A percentile compares a stretch with the other conserved stretches of the same genome.
These are phyloP conservation scores for Arthrobotrys pseudoclavata DNA, from an alignment of 2,329 filamentous ascomycete genomes.

Conservation along the genomic window DNA sequence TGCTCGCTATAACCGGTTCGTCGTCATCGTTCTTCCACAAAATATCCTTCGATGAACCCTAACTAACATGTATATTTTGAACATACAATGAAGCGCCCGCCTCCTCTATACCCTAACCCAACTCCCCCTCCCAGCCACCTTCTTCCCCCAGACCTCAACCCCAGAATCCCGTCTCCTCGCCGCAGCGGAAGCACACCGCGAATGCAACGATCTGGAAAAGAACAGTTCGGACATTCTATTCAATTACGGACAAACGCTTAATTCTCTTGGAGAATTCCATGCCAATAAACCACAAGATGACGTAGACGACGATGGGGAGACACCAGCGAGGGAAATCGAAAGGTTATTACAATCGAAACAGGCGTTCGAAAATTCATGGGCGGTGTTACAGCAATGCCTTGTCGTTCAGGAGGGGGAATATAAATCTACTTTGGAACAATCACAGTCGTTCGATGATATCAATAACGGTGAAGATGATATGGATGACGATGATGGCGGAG, in stretches of 20 bases:
- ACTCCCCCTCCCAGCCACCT: conserved; percentile 30
- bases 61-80: not conserved
- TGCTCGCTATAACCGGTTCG: conserved; percentile 62
- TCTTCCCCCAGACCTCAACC: conserved; percentile 47
- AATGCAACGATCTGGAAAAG: conserved; percentile 47
- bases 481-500: conserved; percentile 21
- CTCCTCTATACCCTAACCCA: conserved; percentile 51
- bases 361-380: conserved; percentile 58
- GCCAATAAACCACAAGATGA: conserved; percentile 44
- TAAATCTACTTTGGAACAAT: conserved; percentile 39
- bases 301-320: conserved; percentile 36
- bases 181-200: conserved; percentile 37
- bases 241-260: conserved; percentile 56
- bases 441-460: conserved; percentile 13
- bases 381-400: conserved; percentile 61
- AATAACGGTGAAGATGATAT: conserved; percentile 13
- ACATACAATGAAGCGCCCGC: conserved; percentile 39
- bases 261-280: conserved; percentile 61
- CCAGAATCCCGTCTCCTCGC: conserved; percentile 40
- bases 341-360: conserved; percentile 36
- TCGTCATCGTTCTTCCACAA: not conserved
- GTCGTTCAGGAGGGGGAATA: conserved; percentile 60
- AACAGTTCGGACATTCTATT: conserved; percentile 48
- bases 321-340: conserved; percentile 10
- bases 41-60: not conserved